These are phyloP conservation scores for Pseudotulostoma volvatum DNA, from an alignment of 495 filamentous ascomycete species.

Conservation along the genomic window DNA sequence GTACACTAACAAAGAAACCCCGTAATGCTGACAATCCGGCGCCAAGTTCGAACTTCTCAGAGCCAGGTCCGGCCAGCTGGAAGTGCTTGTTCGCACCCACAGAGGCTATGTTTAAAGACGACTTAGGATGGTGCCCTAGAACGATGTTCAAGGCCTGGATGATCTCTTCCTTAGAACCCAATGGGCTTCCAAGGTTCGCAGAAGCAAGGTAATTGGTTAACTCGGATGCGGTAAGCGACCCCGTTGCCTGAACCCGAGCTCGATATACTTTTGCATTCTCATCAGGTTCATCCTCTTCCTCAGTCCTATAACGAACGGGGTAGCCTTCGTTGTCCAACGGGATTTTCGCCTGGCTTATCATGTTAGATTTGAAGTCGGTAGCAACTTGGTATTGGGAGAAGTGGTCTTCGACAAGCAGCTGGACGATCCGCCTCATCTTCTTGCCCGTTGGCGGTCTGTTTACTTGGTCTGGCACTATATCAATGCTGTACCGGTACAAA, in stretches of 20 bases:
- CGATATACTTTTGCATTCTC: slow-evolving; percentile 26
- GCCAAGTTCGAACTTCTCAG: slow-evolving; percentile 19
- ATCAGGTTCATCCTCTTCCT: slow-evolving; percentile 24
- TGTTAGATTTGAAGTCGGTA: slow-evolving; percentile 40
- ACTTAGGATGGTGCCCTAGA: slow-evolving; percentile 24
- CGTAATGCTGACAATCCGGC: slow-evolving; percentile 36
- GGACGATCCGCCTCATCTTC: slow-evolving; percentile 38
- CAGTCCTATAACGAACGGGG: slow-evolving; percentile 19
- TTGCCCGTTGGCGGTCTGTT: slow-evolving; percentile 27
- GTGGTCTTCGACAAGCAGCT: slow-evolving; percentile 28
- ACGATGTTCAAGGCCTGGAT: slow-evolving; percentile 41
- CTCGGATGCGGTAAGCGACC: slow-evolving; percentile 28
- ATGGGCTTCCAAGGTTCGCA: slow-evolving; percentile 23
- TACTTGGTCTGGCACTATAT: slow-evolving; percentile 9
- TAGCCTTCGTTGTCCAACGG: slow-evolving; percentile 6
- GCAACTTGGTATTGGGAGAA: slow-evolving; percentile 26
- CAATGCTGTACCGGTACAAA: slow-evolving; percentile 23
- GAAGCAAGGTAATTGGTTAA: slow-evolving; percentile 39
- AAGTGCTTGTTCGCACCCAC: slow-evolving; percentile 28
- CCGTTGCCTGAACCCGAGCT: slow-evolving; percentile 27
- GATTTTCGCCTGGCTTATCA: slow-evolving; percentile 23
- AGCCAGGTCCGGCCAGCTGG: slow-evolving; percentile 9
- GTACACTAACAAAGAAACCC: slow-evolving; percentile 53
- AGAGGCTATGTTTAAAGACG: slow-evolving; percentile 15
- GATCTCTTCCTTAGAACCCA: slow-evolving; percentile 20